Evolutionary conservation across 768 basidiomycete genomes (phyloP).

Genomic region (Psilocybe cyanescens): DNA sequence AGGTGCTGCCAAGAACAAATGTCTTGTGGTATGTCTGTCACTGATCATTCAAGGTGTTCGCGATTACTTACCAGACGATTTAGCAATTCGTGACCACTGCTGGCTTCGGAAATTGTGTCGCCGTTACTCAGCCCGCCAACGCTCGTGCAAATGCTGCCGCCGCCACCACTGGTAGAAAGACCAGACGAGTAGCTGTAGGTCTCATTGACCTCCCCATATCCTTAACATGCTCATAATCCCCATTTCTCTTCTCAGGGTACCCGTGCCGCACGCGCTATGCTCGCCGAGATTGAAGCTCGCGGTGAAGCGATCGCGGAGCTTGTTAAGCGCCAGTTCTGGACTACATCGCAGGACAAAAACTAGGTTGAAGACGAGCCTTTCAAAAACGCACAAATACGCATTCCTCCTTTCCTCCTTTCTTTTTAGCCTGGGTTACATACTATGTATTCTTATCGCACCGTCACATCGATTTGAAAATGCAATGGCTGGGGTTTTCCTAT

Average conservation of each 20-base stretch:
- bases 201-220: neutral
- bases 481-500: conserved; percentile 14
- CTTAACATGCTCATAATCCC: neutral
- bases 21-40: conserved; percentile 45
- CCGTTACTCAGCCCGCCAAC: conserved; percentile 40
- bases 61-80: neutral
- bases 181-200: conserved; percentile 13
- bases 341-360: neutral
- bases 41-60: neutral
- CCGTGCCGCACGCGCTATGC: conserved; percentile 41
- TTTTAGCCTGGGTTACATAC: conserved; percentile 17
- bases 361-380: conserved; percentile 10
- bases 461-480: conserved; percentile 16
- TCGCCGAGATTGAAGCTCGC: conserved; percentile 30
- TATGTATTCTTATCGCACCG: conserved; percentile 17
- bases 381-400: conserved; percentile 3
- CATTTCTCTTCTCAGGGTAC: conserved; percentile 34
- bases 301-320: conserved; percentile 26
- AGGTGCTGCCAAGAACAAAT: conserved; percentile 45
- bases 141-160: conserved; percentile 14
- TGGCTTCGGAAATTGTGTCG: conserved; percentile 60
- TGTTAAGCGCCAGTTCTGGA: conserved; percentile 24
- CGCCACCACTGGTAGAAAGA: conserved; percentile 3
- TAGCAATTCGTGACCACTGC: conserved; percentile 50
- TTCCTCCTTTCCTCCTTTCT: neutral